These are phyloP conservation scores for Umbelopsis sp. DNA, from an alignment of 192 early-diverging fungal species.

Conservation along the genomic window DNA sequence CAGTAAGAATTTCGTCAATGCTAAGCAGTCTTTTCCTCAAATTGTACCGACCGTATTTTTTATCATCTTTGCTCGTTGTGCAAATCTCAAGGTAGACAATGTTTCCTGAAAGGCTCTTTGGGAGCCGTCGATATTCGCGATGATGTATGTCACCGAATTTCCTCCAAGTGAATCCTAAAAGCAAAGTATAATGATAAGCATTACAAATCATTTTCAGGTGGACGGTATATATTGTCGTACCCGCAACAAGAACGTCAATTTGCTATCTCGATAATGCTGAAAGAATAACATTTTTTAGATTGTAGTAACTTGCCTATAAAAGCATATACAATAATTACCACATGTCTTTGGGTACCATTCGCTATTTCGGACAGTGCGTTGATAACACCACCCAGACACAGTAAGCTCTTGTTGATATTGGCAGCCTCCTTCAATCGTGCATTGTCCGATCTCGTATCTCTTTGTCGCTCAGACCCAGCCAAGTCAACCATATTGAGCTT, in stretches of 20 bases:
- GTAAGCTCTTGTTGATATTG: slow-evolving; percentile 83
- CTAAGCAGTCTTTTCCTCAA: not conserved
- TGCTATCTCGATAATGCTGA: slow-evolving; percentile 69
- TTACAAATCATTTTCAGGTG: too few species aligned
- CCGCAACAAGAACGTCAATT: slow-evolving; percentile 65
- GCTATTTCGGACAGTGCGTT: slow-evolving; percentile 74
- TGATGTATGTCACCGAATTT: slow-evolving; percentile 70
- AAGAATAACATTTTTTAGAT: not conserved
- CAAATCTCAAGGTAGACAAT: slow-evolving; percentile 67
- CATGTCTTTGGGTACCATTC: slow-evolving; percentile 61
- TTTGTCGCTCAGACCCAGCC: slow-evolving; percentile 76
- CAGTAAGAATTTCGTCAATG: not conserved
- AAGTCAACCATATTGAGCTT: slow-evolving; percentile 77
- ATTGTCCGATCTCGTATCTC: slow-evolving; percentile 63
- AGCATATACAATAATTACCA: slow-evolving; percentile 29
- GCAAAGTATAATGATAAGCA: too few species aligned
- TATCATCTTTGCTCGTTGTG: slow-evolving; percentile 72
- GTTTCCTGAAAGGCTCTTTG: slow-evolving; percentile 55
- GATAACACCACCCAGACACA: slow-evolving; percentile 81
- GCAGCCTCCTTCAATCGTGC: slow-evolving; percentile 76
- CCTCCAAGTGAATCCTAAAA: slow-evolving; percentile 67
- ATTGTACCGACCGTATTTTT: slow-evolving; percentile 55
- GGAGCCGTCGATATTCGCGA: slow-evolving; percentile 61
- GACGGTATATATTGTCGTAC: not conserved
- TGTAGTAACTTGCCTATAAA: not conserved